Conservation (phyloP, 2,329 filamentous ascomycete genomes). For the Pestalotiopsis sp. region DNA sequence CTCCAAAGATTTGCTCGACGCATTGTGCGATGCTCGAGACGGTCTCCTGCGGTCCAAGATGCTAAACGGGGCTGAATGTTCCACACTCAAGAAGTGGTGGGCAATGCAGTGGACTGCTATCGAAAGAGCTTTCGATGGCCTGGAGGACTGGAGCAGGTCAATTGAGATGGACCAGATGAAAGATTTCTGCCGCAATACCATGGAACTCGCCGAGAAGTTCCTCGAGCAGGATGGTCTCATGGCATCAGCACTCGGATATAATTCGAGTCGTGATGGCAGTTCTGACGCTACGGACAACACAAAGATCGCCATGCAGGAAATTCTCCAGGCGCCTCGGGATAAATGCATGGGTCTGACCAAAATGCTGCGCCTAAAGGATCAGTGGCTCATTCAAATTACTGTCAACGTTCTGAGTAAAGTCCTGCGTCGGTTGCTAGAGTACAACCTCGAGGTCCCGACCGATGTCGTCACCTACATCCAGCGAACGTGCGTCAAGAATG, state of each 20-base stretch:
- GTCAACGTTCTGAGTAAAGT: slow-evolving; percentile 84
- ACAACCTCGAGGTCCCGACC: slow-evolving; percentile 68
- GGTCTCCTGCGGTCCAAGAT: slow-evolving; percentile 56
- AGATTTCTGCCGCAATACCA: slow-evolving; percentile 90
- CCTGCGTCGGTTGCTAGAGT: slow-evolving; percentile 75
- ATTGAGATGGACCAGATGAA: slow-evolving; percentile 80
- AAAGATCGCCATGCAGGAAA: slow-evolving; percentile 37
- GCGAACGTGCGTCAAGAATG: slow-evolving; percentile 64
- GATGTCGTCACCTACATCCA: slow-evolving; percentile 62
- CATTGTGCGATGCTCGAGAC: slow-evolving; percentile 54
- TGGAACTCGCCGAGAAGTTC: slow-evolving; percentile 86
- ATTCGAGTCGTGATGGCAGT: slow-evolving; percentile 28
- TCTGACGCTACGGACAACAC: slow-evolving; percentile 25
- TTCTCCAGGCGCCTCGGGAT: slow-evolving; percentile 64
- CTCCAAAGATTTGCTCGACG: slow-evolving; percentile 56
- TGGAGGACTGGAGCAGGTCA: slow-evolving; percentile 78
- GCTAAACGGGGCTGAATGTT: slow-evolving; percentile 62
- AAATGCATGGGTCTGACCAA: slow-evolving; percentile 72
- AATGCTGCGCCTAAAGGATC: slow-evolving; percentile 88
- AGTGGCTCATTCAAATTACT: slow-evolving; percentile 79
- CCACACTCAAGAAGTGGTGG: slow-evolving; percentile 78
- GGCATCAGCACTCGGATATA: slow-evolving; percentile 60
- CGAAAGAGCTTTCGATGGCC: slow-evolving; percentile 77
- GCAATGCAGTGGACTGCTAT: slow-evolving; percentile 78
- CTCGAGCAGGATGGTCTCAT: slow-evolving; percentile 86